Evolutionary conservation across 345 rosid genomes (phyloP), one percentile per base, ranked within the genome.

Genomic region (Populus pruinosa): DNA sequence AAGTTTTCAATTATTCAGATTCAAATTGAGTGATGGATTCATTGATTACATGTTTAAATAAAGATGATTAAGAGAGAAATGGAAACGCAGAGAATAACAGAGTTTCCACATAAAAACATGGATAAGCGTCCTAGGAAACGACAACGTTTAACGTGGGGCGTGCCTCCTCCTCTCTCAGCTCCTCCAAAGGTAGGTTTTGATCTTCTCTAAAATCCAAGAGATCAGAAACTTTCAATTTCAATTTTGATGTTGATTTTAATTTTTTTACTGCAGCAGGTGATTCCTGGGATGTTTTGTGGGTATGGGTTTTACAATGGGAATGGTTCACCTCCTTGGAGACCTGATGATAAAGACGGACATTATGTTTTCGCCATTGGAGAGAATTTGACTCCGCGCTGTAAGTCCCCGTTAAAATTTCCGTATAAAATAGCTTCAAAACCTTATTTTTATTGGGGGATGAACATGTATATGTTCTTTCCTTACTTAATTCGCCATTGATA

Each of bases 281-380:
- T 88, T 84, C 88, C 89, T 23, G 86, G 88, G 39, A 29, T 89
- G 62, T 89, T 87, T 79, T 89, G 84, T 71, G 88, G 86, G 36
- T 89, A 80, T 74, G 43, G 86, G 82, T 87, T 87, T 79, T 90
- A 86, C 71, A 82, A 84, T 73, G 79, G 77, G 47, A 81, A 86
- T 74, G 82, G 76, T 59, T 90, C 94, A 36, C 94, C 97, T 77
- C 97, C 97, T 5, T 90, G 93, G 94, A 87, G 97, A 77, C 90
- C 94, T 25, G 94, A 92, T 82, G 93, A 90, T 84, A 90, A 90
- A 87, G 94, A 92, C 77, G 94, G 97, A 5, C 97, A 90, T 84
- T 92, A 84, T 72, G 90, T 88, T 68, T 92, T 88, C 74, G 82
- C 85, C n/a, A 67, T 92, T 38, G 93, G 97, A 72, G 94, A 92